These are phyloP conservation scores for Lachnellula arida DNA, from an alignment of 2,329 filamentous ascomycete species.

Conservation along the genomic window DNA sequence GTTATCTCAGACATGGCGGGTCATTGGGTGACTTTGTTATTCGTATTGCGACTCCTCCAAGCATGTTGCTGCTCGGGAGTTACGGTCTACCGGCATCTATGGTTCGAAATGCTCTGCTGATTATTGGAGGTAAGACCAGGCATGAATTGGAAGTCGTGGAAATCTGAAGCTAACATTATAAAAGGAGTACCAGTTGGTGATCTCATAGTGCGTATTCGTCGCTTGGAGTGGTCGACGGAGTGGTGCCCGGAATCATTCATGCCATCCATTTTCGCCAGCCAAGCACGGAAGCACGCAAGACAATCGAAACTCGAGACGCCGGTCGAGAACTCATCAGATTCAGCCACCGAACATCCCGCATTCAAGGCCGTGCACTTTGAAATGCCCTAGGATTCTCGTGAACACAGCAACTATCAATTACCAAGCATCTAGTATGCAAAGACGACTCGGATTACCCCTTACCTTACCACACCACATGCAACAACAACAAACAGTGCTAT, in stretches of 20 bases:
- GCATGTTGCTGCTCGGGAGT: constrained; percentile 21
- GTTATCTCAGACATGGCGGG: constrained; percentile 11
- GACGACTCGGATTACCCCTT: neutral
- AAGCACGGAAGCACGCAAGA: constrained; percentile 1
- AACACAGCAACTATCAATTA: neutral
- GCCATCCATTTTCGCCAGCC: neutral
- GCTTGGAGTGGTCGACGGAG: neutral
- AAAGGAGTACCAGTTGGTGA: constrained; percentile 5
- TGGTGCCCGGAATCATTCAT: constrained; percentile 3
- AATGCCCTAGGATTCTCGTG: neutral
- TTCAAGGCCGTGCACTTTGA: neutral
- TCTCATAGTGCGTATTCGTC: constrained; percentile 4
- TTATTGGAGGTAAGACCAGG: constrained; percentile 16
- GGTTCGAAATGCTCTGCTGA: constrained; percentile 17
- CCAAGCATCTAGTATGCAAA: neutral
- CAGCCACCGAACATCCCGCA: neutral
- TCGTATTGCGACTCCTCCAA: constrained; percentile 11
- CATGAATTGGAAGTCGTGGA: neutral
- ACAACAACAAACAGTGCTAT: neutral
- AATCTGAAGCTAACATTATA: neutral
- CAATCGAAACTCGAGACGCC: neutral
- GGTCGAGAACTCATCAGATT: neutral
- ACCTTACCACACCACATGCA: neutral
- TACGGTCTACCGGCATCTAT: constrained; percentile 24
- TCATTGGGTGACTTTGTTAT: constrained; percentile 19